Base-by-base conservation (phyloP, 192 early-diverging fungal genomes). In the Pilobolus umbonatus region DNA sequence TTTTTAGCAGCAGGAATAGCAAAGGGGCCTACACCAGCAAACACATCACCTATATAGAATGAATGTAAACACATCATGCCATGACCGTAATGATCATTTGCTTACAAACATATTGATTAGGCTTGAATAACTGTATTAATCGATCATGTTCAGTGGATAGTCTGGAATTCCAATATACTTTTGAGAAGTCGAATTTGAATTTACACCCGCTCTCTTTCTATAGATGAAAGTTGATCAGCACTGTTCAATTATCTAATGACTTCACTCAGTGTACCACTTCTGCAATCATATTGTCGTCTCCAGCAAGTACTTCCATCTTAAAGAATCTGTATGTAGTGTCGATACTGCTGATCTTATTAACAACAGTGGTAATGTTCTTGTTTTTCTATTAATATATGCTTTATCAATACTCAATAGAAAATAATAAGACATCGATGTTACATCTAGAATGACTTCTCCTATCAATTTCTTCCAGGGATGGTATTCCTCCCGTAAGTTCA, bases 151-250 rank as follows among this genome's bases (percentile, higher is more conserved):
- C 97, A 0, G 80, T 75, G 59, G 96, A 93, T 52, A 99, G 80
- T 5, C 97, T 82, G 2, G 95, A 96, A 77, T 99, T 99, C 97
- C 97, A 99, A 72, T 99, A 99, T 5, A 99, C 97, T 55, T 89
- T 83, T 10, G 94, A 91, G 62, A 95, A 97, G 57, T 99, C 96
- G 55, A 99, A 92, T 35, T 78, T 70, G 69, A 98, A 97, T 45
- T 68, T 79, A 74, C 95, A 98, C 11, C 83, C 85, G 65, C 91
- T 90, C 63, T 99, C 96, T 51, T 85, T 82, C 88, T 91, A 69
- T 11, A 46, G 36, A 22, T 25, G 3, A n/a, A 28, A 5, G 14
- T 44, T 14, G 29, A 52, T 22, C 31, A 26, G 29, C 17, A 12
- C 5, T n/a, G 10, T 57, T 26, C 25, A 19, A 22, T n/a, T 62